Evolutionary conservation across 2,329 filamentous ascomycete genomes (phyloP).

Genomic region (Nakataea oryzae): DNA sequence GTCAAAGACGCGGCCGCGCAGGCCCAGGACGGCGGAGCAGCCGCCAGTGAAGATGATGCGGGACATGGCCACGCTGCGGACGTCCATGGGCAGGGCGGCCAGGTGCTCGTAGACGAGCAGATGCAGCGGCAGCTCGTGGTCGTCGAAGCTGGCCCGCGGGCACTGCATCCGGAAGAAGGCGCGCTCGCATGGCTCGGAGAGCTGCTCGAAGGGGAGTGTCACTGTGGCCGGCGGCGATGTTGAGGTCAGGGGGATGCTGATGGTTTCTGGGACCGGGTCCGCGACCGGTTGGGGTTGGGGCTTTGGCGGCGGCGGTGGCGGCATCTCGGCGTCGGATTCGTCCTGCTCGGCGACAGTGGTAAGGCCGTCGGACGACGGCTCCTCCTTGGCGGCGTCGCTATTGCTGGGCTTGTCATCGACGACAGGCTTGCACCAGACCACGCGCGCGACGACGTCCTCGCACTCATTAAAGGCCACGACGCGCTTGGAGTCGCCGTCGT

Average conservation of each 20-base stretch:
- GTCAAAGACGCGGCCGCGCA: constrained; percentile 66
- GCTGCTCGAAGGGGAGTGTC: constrained; percentile 55
- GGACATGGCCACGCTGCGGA: constrained; percentile 76
- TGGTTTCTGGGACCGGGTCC: neutral
- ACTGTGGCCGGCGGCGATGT: constrained; percentile 41
- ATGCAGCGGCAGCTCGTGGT: constrained; percentile 74
- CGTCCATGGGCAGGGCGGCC: constrained; percentile 67
- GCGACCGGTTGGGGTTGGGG: neutral
- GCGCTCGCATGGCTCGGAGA: constrained; percentile 66
- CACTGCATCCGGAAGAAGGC: constrained; percentile 56
- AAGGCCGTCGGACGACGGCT: constrained; percentile 21
- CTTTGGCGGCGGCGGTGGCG: constrained; percentile 16
- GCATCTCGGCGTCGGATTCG: constrained; percentile 25
- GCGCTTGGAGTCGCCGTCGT: constrained; percentile 15
- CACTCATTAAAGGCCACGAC: constrained; percentile 64
- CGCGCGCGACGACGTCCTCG: constrained; percentile 65
- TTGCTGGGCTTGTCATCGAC: constrained; percentile 12
- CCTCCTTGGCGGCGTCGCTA: constrained; percentile 3
- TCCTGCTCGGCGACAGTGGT: constrained; percentile 48
- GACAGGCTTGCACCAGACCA: constrained; percentile 63
- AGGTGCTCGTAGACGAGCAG: constrained; percentile 67
- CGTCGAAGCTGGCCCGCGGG: constrained; percentile 56
- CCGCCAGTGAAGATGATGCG: constrained; percentile 82
- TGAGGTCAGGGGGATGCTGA: constrained; percentile 32
- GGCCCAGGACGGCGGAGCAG: constrained; percentile 65